Conservation (phyloP, 495 filamentous ascomycete species). For the Chaetomium cochliodes region DNA sequence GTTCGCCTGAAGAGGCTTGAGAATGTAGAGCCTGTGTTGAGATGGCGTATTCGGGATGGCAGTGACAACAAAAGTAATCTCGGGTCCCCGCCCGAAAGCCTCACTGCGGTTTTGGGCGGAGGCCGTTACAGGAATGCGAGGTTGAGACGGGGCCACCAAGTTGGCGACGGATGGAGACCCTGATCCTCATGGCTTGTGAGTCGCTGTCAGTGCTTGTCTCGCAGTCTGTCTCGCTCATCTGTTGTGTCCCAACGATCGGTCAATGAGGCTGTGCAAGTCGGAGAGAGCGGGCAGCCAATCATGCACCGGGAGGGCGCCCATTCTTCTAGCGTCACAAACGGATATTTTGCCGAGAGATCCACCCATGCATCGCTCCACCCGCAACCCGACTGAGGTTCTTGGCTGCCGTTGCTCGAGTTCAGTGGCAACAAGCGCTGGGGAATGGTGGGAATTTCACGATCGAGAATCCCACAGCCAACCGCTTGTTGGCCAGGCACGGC, state of each 20-base stretch:
- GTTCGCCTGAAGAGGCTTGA: neutral
- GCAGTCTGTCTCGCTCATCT: too few species aligned
- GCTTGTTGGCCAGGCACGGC: neutral
- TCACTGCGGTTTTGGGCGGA: constrained; percentile 6
- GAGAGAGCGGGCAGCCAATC: constrained; percentile 11
- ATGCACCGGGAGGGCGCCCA: neutral
- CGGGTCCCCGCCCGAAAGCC: neutral
- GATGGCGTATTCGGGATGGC: constrained; percentile 10
- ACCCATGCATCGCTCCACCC: neutral
- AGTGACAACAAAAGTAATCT: constrained; percentile 3
- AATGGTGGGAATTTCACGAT: neutral
- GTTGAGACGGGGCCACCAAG: constrained; percentile 10
- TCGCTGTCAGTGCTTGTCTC: too few species aligned
- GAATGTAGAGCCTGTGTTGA: neutral
- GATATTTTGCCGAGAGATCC: constrained; percentile 1
- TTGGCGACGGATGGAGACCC: constrained; percentile 6
- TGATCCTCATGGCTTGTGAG: constrained; percentile 1
- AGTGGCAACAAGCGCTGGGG: constrained; percentile 8
- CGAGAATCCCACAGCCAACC: neutral
- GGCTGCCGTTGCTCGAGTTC: neutral
- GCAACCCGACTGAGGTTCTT: neutral
- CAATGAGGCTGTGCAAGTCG: constrained; percentile 13
- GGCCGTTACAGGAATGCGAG: constrained; percentile 1
- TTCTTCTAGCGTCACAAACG: neutral
- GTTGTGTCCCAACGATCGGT: neutral